Conservation (phyloP, 371 early-diverging fungal species). For the Mucor indicus region DNA sequence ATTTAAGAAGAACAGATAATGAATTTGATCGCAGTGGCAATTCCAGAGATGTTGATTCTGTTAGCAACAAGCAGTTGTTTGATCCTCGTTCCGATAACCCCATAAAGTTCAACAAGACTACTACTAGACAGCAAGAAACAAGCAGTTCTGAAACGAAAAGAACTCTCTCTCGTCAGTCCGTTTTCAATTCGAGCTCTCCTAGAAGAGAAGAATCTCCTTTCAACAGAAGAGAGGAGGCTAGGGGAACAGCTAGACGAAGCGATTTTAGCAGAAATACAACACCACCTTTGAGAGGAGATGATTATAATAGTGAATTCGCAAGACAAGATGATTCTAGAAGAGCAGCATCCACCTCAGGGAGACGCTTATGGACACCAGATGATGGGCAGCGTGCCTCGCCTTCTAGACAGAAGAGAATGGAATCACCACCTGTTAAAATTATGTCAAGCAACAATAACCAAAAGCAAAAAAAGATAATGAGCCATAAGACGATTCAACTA, state of each 20-base stretch:
- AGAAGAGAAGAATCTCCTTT: not conserved
- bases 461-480: not conserved
- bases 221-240: not conserved
- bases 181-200: not conserved
- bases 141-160: not conserved
- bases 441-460: not conserved
- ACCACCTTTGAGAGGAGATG: no score
- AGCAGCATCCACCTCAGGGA: not conserved
- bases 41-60: conserved; percentile 1
- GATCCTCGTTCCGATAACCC: conserved; percentile 41
- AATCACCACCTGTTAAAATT: no score
- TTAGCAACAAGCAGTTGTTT: conserved; percentile 23
- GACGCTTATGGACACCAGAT: conserved; percentile 12
- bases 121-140: not conserved
- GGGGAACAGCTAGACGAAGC: not conserved
- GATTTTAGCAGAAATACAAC: no score
- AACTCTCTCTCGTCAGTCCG: not conserved
- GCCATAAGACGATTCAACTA: not conserved
- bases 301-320: no score
- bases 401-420: no score
- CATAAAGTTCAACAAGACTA: conserved; percentile 29
- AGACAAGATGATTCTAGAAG: not conserved
- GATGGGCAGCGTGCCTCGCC: no score
- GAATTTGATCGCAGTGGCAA: conserved; percentile 15
- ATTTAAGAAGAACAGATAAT: conserved; percentile 14